Conservation (phyloP, 1,139 yeast species). For the Magnusiomyces sp. region DNA sequence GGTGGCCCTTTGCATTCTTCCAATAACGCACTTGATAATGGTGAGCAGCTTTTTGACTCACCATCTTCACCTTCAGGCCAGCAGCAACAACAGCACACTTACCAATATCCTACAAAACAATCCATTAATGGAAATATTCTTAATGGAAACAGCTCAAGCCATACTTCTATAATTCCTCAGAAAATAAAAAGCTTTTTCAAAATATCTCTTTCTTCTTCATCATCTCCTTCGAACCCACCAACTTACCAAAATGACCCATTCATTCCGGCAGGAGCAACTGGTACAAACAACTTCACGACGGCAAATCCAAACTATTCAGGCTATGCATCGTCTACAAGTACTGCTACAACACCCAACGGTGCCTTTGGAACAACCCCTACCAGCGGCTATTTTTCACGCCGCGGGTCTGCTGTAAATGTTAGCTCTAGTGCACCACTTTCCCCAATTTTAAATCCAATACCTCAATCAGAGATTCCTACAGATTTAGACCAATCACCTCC, state of each 20-base stretch:
- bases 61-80: neutral
- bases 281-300: too few species aligned
- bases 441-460: neutral
- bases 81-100: neutral
- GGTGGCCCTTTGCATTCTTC: neutral
- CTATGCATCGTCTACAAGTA: neutral
- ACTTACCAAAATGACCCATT: neutral
- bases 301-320: constrained; percentile 1
- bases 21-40: neutral
- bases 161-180: constrained; percentile 23
- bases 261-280: neutral
- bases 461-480: neutral
- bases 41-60: too few species aligned
- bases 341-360: neutral
- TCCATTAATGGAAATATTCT: neutral
- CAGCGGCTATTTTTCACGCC: neutral
- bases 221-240: constrained; percentile 5
- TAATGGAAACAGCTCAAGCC: constrained; percentile 1
- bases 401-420: neutral
- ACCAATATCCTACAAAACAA: neutral
- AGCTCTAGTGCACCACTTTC: neutral
- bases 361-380: neutral
- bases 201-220: constrained; percentile 17
- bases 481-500: neutral
- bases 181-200: constrained; percentile 27